phyloP scores from a whole-genome alignment of 345 rosid genomes.

The Dipteronia dyeriana region DNA sequence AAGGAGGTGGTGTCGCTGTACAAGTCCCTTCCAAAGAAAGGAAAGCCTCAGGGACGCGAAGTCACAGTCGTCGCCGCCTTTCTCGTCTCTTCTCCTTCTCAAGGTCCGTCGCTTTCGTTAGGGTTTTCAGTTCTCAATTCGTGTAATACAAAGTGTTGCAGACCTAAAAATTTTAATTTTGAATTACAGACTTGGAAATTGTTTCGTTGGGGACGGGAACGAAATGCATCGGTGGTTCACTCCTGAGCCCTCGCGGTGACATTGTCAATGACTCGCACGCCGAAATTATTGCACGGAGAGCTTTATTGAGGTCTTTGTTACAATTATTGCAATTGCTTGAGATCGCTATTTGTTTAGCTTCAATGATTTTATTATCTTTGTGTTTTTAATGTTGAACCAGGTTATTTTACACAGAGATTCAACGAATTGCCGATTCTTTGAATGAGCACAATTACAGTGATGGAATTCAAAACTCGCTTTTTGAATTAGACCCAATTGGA shows the following conservation, averaged over 20 bases:
- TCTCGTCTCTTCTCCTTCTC: constrained; percentile 76
- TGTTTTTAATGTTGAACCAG: constrained; percentile 31
- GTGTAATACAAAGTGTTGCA: background rate
- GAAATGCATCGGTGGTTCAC: constrained; percentile 69
- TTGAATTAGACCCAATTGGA: constrained; percentile 38
- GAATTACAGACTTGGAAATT: constrained; percentile 55
- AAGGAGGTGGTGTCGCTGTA: constrained; percentile 53
- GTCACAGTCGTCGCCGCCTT: constrained; percentile 79
- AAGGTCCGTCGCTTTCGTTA: constrained; percentile 37
- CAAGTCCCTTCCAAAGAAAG: constrained; percentile 72
- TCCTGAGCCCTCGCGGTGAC: constrained; percentile 69
- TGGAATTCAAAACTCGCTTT: constrained; percentile 32
- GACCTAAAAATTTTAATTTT: no score
- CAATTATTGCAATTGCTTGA: background rate
- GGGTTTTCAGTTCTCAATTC: background rate
- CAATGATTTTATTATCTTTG: constrained; percentile 8
- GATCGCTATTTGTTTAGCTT: background rate
- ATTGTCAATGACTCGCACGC: constrained; percentile 91
- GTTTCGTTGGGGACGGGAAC: constrained; percentile 89
- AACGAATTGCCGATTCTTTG: constrained; percentile 23
- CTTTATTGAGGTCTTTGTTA: constrained; percentile 57
- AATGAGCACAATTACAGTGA: constrained; percentile 11
- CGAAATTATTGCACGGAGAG: constrained; percentile 78
- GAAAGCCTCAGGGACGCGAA: constrained; percentile 95
- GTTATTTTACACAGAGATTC: constrained; percentile 74